A percentile compares a stretch with the other conserved stretches of the same genome.
Conservation (phyloP, 257 asterid species). For the Mentha longifolia region DNA sequence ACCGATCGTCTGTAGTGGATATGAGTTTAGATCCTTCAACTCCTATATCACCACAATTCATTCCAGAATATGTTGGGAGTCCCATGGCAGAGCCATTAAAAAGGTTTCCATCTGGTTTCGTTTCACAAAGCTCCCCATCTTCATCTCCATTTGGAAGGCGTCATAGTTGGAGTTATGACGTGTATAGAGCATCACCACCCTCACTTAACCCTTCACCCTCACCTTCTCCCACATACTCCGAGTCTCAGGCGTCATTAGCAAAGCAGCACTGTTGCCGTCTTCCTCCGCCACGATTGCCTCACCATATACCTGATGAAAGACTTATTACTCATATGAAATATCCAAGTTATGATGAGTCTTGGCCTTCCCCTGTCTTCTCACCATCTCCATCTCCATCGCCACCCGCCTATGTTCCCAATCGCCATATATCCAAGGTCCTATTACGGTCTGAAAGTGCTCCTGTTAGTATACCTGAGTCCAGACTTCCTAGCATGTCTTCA, state of each 20-base stretch:
- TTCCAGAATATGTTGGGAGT: constrained; percentile 87
- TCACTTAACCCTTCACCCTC: constrained; percentile 71
- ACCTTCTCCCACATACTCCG: constrained; percentile 83
- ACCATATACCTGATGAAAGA: constrained; percentile 52
- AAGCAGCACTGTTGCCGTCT: constrained; percentile 51
- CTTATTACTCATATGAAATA: constrained; percentile 48
- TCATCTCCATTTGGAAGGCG: constrained; percentile 72
- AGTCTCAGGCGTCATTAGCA: constrained; percentile 49
- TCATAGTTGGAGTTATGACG: constrained; percentile 91
- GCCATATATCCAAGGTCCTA: constrained; percentile 56
- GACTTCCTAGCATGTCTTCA: constrained; percentile 50
- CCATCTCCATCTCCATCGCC: constrained; percentile 83
- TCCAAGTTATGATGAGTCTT: constrained; percentile 71
- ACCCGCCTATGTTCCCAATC: constrained; percentile 49
- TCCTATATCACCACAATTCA: constrained; percentile 77
- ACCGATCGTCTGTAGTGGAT: constrained; percentile 65
- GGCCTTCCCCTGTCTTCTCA: constrained; percentile 65
- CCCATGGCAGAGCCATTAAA: constrained; percentile 88
- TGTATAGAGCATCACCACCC: constrained; percentile 69
- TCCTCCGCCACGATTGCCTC: constrained; percentile 57
- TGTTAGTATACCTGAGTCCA: constrained; percentile 61
- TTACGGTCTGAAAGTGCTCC: constrained; percentile 85
- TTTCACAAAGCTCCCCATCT: constrained; percentile 57
- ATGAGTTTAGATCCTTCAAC: constrained; percentile 78
- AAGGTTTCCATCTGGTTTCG: constrained; percentile 64